phyloP scores from a whole-genome alignment of 768 basidiomycete species.

The Naganishia randhawae region DNA sequence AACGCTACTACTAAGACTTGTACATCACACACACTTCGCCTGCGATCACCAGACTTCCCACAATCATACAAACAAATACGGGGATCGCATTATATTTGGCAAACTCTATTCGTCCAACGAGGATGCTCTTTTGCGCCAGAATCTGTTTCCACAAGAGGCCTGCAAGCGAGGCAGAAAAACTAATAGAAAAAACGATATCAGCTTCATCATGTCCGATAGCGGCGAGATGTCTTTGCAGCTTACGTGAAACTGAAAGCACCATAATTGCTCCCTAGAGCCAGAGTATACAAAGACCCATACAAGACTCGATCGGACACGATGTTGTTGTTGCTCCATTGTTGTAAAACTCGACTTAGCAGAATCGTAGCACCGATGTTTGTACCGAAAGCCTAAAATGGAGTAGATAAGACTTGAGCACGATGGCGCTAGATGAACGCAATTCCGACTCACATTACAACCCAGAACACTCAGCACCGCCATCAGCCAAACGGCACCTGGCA shows the following conservation, averaged over 20 bases:
- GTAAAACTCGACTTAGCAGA: conserved; percentile 64
- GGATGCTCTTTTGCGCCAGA: conserved; percentile 67
- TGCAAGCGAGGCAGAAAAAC: conserved; percentile 78
- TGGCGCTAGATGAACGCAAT: conserved; percentile 28
- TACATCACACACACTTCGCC: conserved; percentile 62
- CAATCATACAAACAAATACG: conserved; percentile 62
- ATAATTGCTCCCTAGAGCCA: conserved; percentile 82
- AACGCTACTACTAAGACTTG: conserved; percentile 27
- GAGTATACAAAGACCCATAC: conserved; percentile 57
- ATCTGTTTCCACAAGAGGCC: conserved; percentile 80
- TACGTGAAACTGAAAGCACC: conserved; percentile 80
- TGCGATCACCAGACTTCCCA: conserved; percentile 67
- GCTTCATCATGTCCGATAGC: background rate
- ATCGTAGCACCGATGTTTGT: conserved; percentile 92
- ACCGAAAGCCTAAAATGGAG: conserved; percentile 58
- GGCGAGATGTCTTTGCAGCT: conserved; percentile 18
- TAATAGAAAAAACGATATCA: conserved; percentile 6
- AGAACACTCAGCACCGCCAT: conserved; percentile 69
- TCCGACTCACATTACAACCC: conserved; percentile 61
- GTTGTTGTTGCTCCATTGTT: conserved; percentile 31
- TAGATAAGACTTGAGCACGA: no score
- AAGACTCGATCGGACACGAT: conserved; percentile 41
- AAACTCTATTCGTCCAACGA: conserved; percentile 63
- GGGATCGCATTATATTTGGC: conserved; percentile 69
- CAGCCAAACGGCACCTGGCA: conserved; percentile 61